A percentile compares a stretch with the other conserved stretches of the same genome.
These are phyloP conservation scores for Fomitopsis schrenkii DNA, from an alignment of 1,284 basidiomycete species.

Conservation along the genomic window DNA sequence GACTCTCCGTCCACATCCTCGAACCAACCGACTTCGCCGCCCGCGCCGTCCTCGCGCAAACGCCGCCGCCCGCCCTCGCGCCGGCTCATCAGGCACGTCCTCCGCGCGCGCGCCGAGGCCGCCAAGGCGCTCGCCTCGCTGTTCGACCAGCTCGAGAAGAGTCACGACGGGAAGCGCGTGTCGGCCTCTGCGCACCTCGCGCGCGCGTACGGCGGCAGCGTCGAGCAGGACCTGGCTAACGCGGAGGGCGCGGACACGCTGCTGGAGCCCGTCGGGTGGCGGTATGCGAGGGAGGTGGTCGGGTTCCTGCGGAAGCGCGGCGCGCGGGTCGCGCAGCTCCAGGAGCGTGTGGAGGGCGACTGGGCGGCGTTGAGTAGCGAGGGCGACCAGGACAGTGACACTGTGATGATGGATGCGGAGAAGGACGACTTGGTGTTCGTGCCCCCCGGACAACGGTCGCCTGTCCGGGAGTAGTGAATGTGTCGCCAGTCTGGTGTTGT, in stretches of 20 bases:
- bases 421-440: constrained; percentile 34
- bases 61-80: constrained; percentile 67
- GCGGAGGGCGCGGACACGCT: constrained; percentile 20
- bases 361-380: constrained; percentile 66
- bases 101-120: constrained; percentile 77
- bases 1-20: constrained; percentile 7
- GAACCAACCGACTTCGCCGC: constrained; percentile 4
- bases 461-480: not conserved
- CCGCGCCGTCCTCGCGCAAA: constrained; percentile 39
- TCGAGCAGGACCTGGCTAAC: constrained; percentile 17
- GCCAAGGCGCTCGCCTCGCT: constrained; percentile 68
- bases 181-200: constrained; percentile 62
- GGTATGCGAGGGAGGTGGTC: constrained; percentile 59
- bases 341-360: constrained; percentile 44
- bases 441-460: constrained; percentile 15
- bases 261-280: constrained; percentile 44
- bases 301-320: constrained; percentile 58
- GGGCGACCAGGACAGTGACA: constrained; percentile 45
- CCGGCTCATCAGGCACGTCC: constrained; percentile 79
- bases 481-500: not conserved
- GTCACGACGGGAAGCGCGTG: constrained; percentile 40
- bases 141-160: constrained; percentile 60
- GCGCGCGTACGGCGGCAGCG: constrained; percentile 40
- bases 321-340: constrained; percentile 56
- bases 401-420: constrained; percentile 10